phyloP scores from a whole-genome alignment of 148 eudicot genomes.

The Camellia sinensis region DNA sequence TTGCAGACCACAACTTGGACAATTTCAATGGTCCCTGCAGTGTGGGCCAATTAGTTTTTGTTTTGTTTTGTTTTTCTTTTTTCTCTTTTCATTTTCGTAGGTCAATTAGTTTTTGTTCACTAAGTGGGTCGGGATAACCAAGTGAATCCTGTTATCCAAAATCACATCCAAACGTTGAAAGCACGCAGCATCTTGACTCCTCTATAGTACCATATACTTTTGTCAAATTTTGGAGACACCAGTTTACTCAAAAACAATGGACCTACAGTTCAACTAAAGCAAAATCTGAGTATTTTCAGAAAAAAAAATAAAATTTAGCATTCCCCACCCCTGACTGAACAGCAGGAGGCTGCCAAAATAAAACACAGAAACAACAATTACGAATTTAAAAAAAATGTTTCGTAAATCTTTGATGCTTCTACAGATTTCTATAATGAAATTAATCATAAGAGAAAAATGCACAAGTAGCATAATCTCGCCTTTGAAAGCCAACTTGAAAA shows the following conservation, averaged over 20 bases:
- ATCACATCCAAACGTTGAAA: neutral
- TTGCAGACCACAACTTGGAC: constrained; percentile 3
- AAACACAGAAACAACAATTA: neutral
- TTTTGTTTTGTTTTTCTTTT: too few relatives aligned
- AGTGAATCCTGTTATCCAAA: constrained; percentile 3
- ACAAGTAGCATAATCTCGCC: neutral
- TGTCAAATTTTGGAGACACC: neutral
- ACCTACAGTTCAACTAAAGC: neutral
- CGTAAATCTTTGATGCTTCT: neutral
- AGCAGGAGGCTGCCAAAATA: neutral
- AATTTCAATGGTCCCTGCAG: constrained; percentile 15
- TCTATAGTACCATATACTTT: neutral
- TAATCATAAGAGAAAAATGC: neutral
- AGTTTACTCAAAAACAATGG: neutral
- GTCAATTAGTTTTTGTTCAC: constrained; percentile 11
- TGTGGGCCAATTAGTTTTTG: neutral
- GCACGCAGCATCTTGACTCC: neutral
- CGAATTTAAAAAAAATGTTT: neutral
- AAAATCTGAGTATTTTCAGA: neutral
- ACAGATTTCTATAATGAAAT: neutral
- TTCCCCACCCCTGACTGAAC: neutral
- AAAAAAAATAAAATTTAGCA: neutral
- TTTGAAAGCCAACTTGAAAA: neutral
- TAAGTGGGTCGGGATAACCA: neutral
- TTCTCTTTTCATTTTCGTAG: neutral